A percentile compares a stretch with the other conserved stretches of the same genome.
Evolutionary conservation across 208 protist species (phyloP).

Genomic region (Acanthamoeba healyi): DNA sequence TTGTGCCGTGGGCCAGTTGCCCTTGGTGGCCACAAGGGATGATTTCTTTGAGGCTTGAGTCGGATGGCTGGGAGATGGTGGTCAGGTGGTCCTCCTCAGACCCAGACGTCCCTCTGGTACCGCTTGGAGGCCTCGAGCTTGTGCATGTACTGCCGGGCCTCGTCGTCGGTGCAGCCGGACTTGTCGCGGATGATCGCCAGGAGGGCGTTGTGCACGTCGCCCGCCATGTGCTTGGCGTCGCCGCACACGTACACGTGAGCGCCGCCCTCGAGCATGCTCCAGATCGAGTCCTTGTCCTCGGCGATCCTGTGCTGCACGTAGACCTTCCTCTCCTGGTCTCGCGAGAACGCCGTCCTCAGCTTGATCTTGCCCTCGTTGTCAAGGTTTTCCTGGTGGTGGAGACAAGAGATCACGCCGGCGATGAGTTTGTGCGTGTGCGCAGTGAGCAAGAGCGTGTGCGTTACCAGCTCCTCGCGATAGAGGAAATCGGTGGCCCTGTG

Average conservation of each 20-base stretch:
- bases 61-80: too few species aligned
- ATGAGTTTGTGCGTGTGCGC: not conserved
- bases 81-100: not conserved
- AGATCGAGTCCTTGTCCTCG: slow-evolving; percentile 74
- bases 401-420: not conserved
- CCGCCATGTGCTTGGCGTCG: slow-evolving; percentile 80
- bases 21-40: too few species aligned
- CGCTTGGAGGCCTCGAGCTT: slow-evolving; percentile 28
- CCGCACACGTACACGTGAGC: slow-evolving; percentile 81
- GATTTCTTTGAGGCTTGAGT: too few species aligned
- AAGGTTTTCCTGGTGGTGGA: slow-evolving; percentile 9
- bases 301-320: slow-evolving; percentile 84
- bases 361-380: not conserved
- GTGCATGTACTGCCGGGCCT: slow-evolving; percentile 42
- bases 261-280: slow-evolving; percentile 67
- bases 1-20: too few species aligned
- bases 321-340: slow-evolving; percentile 75
- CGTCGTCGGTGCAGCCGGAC: not conserved
- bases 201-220: slow-evolving; percentile 80
- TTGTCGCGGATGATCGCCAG: slow-evolving; percentile 74
- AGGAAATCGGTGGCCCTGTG: slow-evolving; percentile 77
- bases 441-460: not conserved
- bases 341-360: slow-evolving; percentile 73
- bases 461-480: slow-evolving; percentile 80
- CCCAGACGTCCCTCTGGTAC: slow-evolving; percentile 71